Conservation (phyloP, 2,329 filamentous ascomycete genomes). For the Penicillium sp. region DNA sequence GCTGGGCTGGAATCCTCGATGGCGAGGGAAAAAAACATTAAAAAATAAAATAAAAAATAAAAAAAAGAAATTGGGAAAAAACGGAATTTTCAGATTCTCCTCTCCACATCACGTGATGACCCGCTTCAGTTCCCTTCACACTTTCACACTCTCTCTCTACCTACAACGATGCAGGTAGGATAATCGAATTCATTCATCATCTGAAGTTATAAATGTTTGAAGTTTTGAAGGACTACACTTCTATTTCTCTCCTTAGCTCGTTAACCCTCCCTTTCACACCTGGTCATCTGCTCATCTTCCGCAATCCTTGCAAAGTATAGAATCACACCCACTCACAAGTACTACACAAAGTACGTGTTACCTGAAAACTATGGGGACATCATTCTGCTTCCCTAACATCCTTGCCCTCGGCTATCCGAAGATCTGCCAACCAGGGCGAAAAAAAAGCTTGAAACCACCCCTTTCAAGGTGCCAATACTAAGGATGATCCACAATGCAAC, state of each 20-base stretch:
- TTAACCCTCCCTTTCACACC: not conserved
- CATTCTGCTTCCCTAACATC: slow-evolving; percentile 15
- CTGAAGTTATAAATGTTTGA: not conserved
- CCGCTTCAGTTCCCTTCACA: no score
- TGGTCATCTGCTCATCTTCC: slow-evolving; percentile 2
- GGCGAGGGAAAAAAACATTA: slow-evolving; percentile 17
- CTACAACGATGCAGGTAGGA: not conserved
- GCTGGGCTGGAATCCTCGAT: slow-evolving; percentile 19
- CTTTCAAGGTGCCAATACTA: slow-evolving; percentile 42
- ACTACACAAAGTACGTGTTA: slow-evolving; percentile 1
- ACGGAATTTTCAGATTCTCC: slow-evolving; percentile 8
- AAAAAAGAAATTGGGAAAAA: slow-evolving; percentile 12
- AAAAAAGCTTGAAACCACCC: slow-evolving; percentile 44
- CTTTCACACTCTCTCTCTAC: no score
- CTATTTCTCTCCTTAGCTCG: not conserved
- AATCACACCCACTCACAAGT: slow-evolving; percentile 1
- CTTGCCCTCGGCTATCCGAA: slow-evolving; percentile 18
- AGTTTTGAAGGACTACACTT: not conserved
- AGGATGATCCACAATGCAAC: slow-evolving; percentile 51
- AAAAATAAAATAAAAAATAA: slow-evolving; percentile 16
- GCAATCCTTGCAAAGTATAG: slow-evolving; percentile 6
- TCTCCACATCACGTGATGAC: slow-evolving; percentile 20
- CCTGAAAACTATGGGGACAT: not conserved
- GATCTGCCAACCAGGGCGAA: slow-evolving; percentile 45
- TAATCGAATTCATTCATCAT: not conserved